Percentiles rank a stretch among this genome's conserved stretches.
Evolutionary conservation across 441 rosid genomes (phyloP).

Genomic region (Adansonia grandidieri): DNA sequence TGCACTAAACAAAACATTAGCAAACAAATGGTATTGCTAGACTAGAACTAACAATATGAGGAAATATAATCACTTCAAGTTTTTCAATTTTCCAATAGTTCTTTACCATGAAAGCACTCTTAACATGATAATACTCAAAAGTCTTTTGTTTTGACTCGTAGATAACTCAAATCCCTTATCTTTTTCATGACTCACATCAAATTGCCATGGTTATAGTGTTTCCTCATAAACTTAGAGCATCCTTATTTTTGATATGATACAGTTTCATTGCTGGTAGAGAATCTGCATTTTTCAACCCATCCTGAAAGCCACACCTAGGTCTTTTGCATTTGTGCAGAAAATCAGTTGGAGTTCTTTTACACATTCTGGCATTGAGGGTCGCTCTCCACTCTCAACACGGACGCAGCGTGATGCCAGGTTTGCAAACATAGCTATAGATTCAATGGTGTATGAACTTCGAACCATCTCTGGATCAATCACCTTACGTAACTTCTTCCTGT

Average conservation of each 20-base stretch:
- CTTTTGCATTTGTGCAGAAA: conserved; percentile 70
- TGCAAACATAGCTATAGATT: conserved; percentile 84
- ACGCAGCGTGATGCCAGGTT: conserved; percentile 90
- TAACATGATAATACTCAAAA: neutral
- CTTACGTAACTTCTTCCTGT: conserved; percentile 74
- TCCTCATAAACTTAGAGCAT: conserved; percentile 20
- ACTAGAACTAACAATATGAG: conserved; percentile 22
- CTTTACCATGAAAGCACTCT: conserved; percentile 11
- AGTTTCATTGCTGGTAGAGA: conserved; percentile 30
- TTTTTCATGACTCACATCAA: neutral
- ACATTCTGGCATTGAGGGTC: conserved; percentile 85
- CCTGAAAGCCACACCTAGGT: conserved; percentile 63
- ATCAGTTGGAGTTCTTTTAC: conserved; percentile 78
- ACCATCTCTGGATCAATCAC: conserved; percentile 78
- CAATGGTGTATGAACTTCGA: conserved; percentile 69
- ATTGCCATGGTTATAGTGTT: conserved; percentile 1
- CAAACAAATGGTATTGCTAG: conserved; percentile 26
- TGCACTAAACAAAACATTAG: conserved; percentile 4
- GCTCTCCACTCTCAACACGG: conserved; percentile 70
- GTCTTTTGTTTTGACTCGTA: neutral
- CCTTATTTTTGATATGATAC: conserved; percentile 35
- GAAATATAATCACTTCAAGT: neutral
- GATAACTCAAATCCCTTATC: conserved; percentile 7
- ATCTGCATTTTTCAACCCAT: conserved; percentile 41
- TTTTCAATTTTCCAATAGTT: conserved; percentile 7